Evolutionary conservation across 768 basidiomycete species (phyloP), one percentile per base, ranked within the genome.

Genomic region (Tylopilus cervinicoccineus): DNA sequence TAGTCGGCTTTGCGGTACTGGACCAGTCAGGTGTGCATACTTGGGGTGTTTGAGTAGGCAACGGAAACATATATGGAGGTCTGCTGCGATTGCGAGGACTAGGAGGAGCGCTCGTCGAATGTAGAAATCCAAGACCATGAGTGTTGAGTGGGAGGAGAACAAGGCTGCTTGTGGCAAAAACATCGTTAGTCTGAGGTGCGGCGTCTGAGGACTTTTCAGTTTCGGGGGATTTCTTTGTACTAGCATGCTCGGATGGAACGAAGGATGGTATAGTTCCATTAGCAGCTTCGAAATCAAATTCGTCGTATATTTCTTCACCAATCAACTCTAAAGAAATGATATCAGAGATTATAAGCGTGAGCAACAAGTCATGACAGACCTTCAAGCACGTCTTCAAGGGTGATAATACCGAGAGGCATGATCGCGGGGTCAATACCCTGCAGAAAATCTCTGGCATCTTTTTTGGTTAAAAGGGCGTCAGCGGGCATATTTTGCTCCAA

Each of bases 241-340:
- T 47, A 50, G 61, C 52, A 55, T 52, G 40, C 41, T 64, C 63
- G 27, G 66, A 63, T 24, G 68, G 67, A 51, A 69, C 70, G 60
- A 67, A 78, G 45, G 60, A 70, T 19, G 69, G 73, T 53, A 74
- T 59, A 62, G 79, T 60, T 75, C 77, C 79, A 52, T 74, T 78
- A n/a, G 79, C 79, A 34, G 86, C 88, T 65, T 88, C 80, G 11
- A 78, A 76, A 60, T 93, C 91, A 62, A 89, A 93, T 69, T 93
- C 92, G 60, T 93, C 90, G 51, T 88, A 90, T 44, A 94, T 93
- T 59, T 93, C 92, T 69, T 93, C 90, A 13, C 92, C 92, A 47
- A 94, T 93, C 11, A 94, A 75, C 62, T 93, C 92, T 89, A 57
- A 28, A 42, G 14, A n/a, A 16, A 3, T 6, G 4, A 47, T 19